Base-by-base conservation (phyloP, 176 grass and related monocot species). In the Chloris gayana region DNA sequence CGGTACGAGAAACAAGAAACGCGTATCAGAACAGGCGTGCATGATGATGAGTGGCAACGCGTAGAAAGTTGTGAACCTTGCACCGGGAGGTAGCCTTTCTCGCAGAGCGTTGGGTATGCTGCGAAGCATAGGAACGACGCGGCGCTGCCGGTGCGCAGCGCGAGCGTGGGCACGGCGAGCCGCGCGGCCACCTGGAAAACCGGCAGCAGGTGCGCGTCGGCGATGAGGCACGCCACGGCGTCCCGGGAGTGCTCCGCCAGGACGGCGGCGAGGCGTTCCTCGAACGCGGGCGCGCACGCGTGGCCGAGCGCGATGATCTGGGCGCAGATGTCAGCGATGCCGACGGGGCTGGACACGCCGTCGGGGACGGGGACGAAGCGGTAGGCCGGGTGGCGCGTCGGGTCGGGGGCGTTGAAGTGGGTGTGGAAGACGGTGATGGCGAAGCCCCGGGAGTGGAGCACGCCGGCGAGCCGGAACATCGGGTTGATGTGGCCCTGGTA, bases 401-500 rank as follows among this genome's bases (percentile, higher is more conserved):
- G 9, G 54, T 58, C 54, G 3, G 54, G 54, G 8, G 54, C 54
- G 22, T 58, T 58, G 54, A 58, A 58, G 54, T 58, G 22, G 54
- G 54, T 25, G 54, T 58, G 54, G 54, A 58, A 58, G 22, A 58
- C 54, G 54, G 54, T 58, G 22, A 58, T 3, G 54, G 54, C 22
- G 54, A 58, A 58, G 54, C 54, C 54, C 6, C 21, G 54, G 22
- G 54, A 21, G 22, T 58, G 54, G 60, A 91, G 89, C 72, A 88
- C 11, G 81, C 75, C 76, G 24, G 85, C 85, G 14, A 91, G 89
- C 41, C 73, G 81, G 72, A 91, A 75, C 85, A 88, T 88, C 4
- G 89, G 89, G 45, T 68, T 91, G 72, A 91, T 82, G 65, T 91
- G 89, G 21, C 89, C 85, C 39, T 91, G 89, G 73, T 76, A 85